Conservation (phyloP, 2,329 filamentous ascomycete species). For the Alternaria ventricosa region DNA sequence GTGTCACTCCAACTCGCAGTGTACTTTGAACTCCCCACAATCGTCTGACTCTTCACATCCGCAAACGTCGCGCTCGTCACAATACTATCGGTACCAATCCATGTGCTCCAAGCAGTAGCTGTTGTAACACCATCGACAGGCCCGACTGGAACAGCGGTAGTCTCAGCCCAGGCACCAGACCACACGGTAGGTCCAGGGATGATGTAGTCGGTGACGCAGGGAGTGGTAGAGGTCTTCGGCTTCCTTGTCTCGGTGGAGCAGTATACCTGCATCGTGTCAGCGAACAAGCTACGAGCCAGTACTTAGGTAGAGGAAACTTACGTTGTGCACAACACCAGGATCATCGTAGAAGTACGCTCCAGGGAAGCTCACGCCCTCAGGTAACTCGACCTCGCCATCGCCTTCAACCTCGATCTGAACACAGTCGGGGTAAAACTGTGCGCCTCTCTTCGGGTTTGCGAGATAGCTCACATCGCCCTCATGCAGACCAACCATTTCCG, state of each 20-base stretch:
- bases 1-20: conserved; percentile 27
- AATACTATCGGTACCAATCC: conserved; percentile 29
- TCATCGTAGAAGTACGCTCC: conserved; percentile 48
- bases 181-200: conserved; percentile 52
- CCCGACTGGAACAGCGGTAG: conserved; percentile 40
- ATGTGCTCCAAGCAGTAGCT: conserved; percentile 35
- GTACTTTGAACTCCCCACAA: conserved; percentile 32
- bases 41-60: conserved; percentile 30
- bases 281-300: neutral
- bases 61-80: conserved; percentile 34
- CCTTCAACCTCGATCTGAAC: conserved; percentile 50
- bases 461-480: conserved; percentile 44
- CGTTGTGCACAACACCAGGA: conserved; percentile 47
- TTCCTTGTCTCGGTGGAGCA: conserved; percentile 45
- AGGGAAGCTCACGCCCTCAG: conserved; percentile 54
- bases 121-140: conserved; percentile 37
- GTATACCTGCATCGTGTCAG: conserved; percentile 30
- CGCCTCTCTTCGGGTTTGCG: conserved; percentile 33
- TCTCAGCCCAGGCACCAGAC: conserved; percentile 42
- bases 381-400: conserved; percentile 36
- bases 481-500: conserved; percentile 55
- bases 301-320: conserved; percentile 11
- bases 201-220: conserved; percentile 43
- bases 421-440: conserved; percentile 54
- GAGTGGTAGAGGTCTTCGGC: conserved; percentile 26